phyloP scores from a whole-genome alignment of 345 rosid species.

The Rhodamnia rubescens region DNA sequence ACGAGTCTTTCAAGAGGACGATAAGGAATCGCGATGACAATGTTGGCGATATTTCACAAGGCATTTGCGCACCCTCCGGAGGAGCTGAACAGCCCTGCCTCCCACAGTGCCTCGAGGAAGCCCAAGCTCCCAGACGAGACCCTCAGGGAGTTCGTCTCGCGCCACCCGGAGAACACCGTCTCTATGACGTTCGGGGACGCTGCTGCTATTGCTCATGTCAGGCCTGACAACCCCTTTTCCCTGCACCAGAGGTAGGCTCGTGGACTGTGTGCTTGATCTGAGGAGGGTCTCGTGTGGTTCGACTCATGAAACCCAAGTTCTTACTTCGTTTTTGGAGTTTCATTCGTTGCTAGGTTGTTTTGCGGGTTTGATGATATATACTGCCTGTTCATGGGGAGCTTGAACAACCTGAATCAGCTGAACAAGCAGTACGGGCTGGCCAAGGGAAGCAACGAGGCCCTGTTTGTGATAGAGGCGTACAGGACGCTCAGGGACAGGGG shows the following conservation, averaged over 20 bases:
- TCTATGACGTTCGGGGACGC: constrained; percentile 60
- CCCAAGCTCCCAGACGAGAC: constrained; percentile 68
- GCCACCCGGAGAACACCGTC: constrained; percentile 37
- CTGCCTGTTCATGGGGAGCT: constrained; percentile 64
- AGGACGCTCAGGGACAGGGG: constrained; percentile 85
- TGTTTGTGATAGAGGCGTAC: constrained; percentile 79
- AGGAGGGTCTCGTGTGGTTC: neutral
- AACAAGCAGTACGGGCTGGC: constrained; percentile 69
- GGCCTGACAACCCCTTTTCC: constrained; percentile 18
- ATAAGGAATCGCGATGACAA: neutral
- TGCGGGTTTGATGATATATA: constrained; percentile 74
- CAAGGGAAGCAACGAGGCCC: constrained; percentile 64
- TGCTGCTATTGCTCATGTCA: constrained; percentile 59
- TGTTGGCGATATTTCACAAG: constrained; percentile 90
- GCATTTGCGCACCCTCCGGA: constrained; percentile 75
- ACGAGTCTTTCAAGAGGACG: neutral
- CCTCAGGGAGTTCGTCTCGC: constrained; percentile 48
- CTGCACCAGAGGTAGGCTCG: constrained; percentile 40
- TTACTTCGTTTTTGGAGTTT: neutral
- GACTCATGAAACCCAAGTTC: neutral
- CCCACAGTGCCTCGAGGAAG: constrained; percentile 21
- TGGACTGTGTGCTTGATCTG: neutral
- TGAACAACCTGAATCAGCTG: constrained; percentile 54
- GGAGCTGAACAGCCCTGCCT: constrained; percentile 86
- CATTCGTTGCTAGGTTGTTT: constrained; percentile 42